phyloP scores from a whole-genome alignment of 2,329 filamentous ascomycete genomes.

The Aspergillus caelatus region DNA sequence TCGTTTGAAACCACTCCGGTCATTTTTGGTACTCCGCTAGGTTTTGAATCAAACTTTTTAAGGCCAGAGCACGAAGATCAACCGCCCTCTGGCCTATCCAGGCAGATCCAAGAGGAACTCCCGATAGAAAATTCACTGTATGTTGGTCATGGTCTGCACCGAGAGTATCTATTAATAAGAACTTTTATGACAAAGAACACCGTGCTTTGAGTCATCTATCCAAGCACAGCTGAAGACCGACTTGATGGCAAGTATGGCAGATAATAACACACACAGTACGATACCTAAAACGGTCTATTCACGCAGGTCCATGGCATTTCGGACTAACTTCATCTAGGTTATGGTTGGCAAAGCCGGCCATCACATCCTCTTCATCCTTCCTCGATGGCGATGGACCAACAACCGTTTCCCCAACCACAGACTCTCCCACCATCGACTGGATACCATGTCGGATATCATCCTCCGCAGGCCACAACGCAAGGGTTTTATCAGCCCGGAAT shows the following conservation, averaged over 20 bases:
- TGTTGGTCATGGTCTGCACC: neutral
- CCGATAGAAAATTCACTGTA: neutral
- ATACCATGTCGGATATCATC: constrained; percentile 30
- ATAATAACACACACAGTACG: constrained; percentile 35
- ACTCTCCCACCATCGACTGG: constrained; percentile 26
- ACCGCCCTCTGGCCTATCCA: neutral
- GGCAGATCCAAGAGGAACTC: neutral
- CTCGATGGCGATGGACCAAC: constrained; percentile 30
- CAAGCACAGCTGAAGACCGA: constrained; percentile 21
- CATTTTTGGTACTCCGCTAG: constrained; percentile 2
- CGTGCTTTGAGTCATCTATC: neutral
- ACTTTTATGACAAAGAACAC: neutral
- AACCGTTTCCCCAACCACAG: constrained; percentile 29
- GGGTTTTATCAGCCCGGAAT: constrained; percentile 25
- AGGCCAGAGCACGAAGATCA: neutral
- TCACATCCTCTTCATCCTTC: constrained; percentile 32
- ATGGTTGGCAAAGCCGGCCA: constrained; percentile 34
- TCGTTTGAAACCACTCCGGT: neutral
- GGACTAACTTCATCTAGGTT: constrained; percentile 29
- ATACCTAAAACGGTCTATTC: neutral
- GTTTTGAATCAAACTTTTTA: neutral
- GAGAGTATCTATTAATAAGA: neutral
- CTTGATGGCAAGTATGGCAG: constrained; percentile 32
- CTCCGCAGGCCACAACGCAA: constrained; percentile 24
- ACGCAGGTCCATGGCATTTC: neutral